Evolutionary conservation across 306 rosid genomes (phyloP).

Genomic region (Vicia sativa): DNA sequence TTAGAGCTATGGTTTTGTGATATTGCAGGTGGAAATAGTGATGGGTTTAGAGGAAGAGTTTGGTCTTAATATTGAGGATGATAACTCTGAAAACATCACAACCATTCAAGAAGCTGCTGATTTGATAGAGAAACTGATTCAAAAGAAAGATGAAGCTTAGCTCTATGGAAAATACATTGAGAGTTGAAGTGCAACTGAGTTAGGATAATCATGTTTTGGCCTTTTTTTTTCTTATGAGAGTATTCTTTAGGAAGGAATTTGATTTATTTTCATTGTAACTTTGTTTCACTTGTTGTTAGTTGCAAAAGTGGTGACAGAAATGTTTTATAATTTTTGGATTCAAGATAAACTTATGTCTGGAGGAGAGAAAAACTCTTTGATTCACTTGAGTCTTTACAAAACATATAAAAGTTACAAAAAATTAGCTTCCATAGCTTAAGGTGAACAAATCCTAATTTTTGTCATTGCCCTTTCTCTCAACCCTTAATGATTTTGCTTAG

Average conservation of each 20-base stretch:
- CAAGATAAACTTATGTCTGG: not conserved
- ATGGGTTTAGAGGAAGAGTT: slow-evolving; percentile 61
- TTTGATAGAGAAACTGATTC: slow-evolving; percentile 51
- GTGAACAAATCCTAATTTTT: too few relatives aligned
- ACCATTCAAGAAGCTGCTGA: slow-evolving; percentile 59
- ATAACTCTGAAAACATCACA: slow-evolving; percentile 48
- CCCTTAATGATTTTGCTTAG: too few relatives aligned
- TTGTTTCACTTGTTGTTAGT: too few relatives aligned
- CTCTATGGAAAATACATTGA: slow-evolving; percentile 16
- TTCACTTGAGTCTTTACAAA: too few relatives aligned
- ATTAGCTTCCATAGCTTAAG: too few relatives aligned
- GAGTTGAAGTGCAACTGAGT: slow-evolving; percentile 8
- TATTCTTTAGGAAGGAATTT: slow-evolving; percentile 22
- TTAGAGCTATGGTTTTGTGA: not conserved
- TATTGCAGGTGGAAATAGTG: slow-evolving; percentile 60
- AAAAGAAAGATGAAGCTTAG: slow-evolving; percentile 39
- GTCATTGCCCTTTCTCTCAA: too few relatives aligned
- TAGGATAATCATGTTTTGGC: slow-evolving; percentile 4
- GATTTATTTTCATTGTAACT: not conserved
- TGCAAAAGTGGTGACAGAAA: slow-evolving; percentile 7
- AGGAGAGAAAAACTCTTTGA: too few relatives aligned
- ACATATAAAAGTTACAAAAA: too few relatives aligned
- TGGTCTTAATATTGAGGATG: slow-evolving; percentile 49
- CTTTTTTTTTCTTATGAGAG: not conserved
- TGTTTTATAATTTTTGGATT: not conserved